These are phyloP conservation scores for Coemansia sp. DNA, from an alignment of 371 early-diverging fungal genomes.

Conservation along the genomic window DNA sequence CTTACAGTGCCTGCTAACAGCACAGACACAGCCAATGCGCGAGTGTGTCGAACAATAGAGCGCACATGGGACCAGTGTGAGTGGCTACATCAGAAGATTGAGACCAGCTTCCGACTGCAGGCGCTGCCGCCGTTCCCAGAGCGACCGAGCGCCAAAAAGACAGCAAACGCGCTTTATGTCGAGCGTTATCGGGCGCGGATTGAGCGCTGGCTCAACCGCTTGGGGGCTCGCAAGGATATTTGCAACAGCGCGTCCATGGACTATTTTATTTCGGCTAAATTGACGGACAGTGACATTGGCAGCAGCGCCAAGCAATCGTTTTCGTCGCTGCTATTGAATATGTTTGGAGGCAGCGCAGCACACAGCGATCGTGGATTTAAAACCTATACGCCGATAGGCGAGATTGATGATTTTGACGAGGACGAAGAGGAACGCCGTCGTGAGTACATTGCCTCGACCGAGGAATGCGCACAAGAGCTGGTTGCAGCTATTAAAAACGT, in stretches of 20 bases:
- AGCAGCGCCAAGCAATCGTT: constrained; percentile 26
- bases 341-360: constrained; percentile 23
- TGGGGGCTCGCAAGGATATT: constrained; percentile 39
- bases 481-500: constrained; percentile 19
- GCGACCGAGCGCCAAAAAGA: constrained; percentile 16
- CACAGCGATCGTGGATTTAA: constrained; percentile 24
- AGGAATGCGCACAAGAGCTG: constrained; percentile 32
- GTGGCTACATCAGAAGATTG: constrained; percentile 39
- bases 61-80: constrained; percentile 50
- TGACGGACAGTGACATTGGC: constrained; percentile 23
- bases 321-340: constrained; percentile 30
- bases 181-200: constrained; percentile 42
- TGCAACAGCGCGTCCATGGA: constrained; percentile 33
- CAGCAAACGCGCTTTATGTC: constrained; percentile 9
- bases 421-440: constrained; percentile 47
- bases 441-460: constrained; percentile 36
- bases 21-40: neutral
- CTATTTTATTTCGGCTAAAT: constrained; percentile 28
- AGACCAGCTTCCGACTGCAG: constrained; percentile 37
- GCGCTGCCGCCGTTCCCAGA: constrained; percentile 39
- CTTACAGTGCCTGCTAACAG: constrained; percentile 12
- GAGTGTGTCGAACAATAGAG: constrained; percentile 28
- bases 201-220: constrained; percentile 48
- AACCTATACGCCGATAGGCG: constrained; percentile 38
- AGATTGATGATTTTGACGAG: constrained; percentile 43